Base-by-base conservation (phyloP, 73 alveolate genomes). In the Paramecium octaurelia region DNA sequence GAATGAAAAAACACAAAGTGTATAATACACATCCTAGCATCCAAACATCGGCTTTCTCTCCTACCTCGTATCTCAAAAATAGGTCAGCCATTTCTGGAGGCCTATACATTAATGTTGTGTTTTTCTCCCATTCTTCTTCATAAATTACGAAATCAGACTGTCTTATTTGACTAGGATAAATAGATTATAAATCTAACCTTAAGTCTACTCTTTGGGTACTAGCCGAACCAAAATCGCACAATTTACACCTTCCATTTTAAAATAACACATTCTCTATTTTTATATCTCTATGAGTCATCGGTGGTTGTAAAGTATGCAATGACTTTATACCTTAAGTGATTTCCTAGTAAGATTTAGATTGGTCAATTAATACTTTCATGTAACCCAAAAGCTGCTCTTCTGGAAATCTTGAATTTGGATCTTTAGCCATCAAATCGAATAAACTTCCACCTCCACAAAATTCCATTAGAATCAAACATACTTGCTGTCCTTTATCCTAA, bases 21-120 rank as follows among this genome's bases (percentile, higher is more conserved):
- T 57, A 97, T n/a, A 96, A 88, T 35, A 97, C 97, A 85, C 99
- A 97, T 23, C 98, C 98, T 29, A 96, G 83, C 94, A 98, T 97
- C 99, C 99, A 98, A 29, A 97, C 80, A 92, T 98, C 99, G 10
- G 93, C 99, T 93, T 98, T 96, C 21, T 92, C 94, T 92, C 93
- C 93, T 11, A 98, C 99, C 5, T 83, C 92, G 69, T 83, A 93
- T 75, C 93, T 88, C 40, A 92, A 83, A 90, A 95, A 97, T 50
- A 93, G 93, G 76, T 98, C 99, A 29, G 94, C 93, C 99, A 98
- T 97, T 95, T 98, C 99, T 24, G 99, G 99, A 34, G 99, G 99
- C 36, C 99, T 54, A 86, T 98, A 98, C 99, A 98, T 98, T 85
- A 98, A 86, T 11, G 99, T 98, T 24, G 99, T 97, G 48, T 94